Conservation (phyloP, 805 yeast species). For the Blastobotrys americana region DNA sequence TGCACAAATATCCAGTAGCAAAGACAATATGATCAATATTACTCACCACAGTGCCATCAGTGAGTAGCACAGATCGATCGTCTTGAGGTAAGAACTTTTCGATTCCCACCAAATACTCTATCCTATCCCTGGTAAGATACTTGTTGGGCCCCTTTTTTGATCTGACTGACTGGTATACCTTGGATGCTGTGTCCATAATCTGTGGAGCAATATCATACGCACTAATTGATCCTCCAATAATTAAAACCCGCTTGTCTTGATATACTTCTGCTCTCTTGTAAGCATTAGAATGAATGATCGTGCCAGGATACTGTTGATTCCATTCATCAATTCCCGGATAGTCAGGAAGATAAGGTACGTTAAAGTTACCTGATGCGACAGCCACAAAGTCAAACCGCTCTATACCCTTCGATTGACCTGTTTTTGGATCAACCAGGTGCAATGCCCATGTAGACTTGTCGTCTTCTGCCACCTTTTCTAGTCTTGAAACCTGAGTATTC, state of each 20-base stretch:
- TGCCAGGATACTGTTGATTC: slow-evolving; percentile 38
- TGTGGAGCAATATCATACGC: slow-evolving; percentile 70
- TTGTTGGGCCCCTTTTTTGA: slow-evolving; percentile 11
- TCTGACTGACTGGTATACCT: slow-evolving; percentile 44
- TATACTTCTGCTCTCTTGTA: slow-evolving; percentile 44
- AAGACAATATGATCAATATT: slow-evolving; percentile 54
- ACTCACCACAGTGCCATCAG: slow-evolving; percentile 40
- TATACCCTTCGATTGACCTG: slow-evolving; percentile 19
- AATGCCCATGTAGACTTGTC: no score
- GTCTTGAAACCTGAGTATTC: slow-evolving; percentile 41
- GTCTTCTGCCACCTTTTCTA: slow-evolving; percentile 30
- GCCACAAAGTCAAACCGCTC: slow-evolving; percentile 51
- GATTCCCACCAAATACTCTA: slow-evolving; percentile 1
- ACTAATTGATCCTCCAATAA: slow-evolving; percentile 73
- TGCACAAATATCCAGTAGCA: slow-evolving; percentile 69
- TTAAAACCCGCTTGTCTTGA: slow-evolving; percentile 41
- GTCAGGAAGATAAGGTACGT: slow-evolving; percentile 53
- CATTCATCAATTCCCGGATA: slow-evolving; percentile 47
- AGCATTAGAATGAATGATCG: slow-evolving; percentile 50
- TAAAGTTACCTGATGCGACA: slow-evolving; percentile 58
- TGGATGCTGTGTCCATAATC: slow-evolving; percentile 38
- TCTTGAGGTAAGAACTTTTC: slow-evolving; percentile 1
- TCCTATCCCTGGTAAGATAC: not conserved
- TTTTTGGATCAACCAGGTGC: no score
- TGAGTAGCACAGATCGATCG: slow-evolving; percentile 36